Evolutionary conservation across 805 yeast species (phyloP), one percentile per base, ranked within the genome.

Genomic region (Yamadazyma ubonensis): DNA sequence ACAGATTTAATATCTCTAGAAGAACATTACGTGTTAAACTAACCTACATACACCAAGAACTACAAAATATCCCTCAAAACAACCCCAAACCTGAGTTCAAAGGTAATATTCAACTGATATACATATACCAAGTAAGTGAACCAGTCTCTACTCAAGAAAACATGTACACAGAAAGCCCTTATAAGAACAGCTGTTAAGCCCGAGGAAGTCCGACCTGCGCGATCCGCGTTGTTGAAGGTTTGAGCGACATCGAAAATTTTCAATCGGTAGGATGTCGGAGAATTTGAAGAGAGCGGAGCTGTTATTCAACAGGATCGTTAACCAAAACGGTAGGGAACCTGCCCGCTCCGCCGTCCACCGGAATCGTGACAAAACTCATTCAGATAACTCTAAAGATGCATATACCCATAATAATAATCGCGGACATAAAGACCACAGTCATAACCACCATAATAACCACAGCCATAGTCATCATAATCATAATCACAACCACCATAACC

Each of bases 221-320:
- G 7, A 15, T 11, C 18, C 31, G 19, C 31, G 6, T 28, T 15
- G 5, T 15, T 27, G 30, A 27, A 12, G 29, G 30, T 27, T 27
- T 4, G 4, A 15, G 30, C 11, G 5, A 27, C 15, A 27, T 27
- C 14, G 35, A 32, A 32, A 32, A 32, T 18, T 32, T 32, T 32
- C 20, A 32, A n/a, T 14, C 9, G 25, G 17, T 10, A 50, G 17
- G 45, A 69, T 69, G 75, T 65, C 73, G 11, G 75, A 69, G 42
- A 69, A 68, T 53, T 63, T 69, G 51, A 68, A 67, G 47, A 58
- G 73, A 51, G 75, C 75, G 29, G 75, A 69, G 50, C 65, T 71
- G 38, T 58, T 69, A 39, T 69, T 69, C 57, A 69, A 69, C 51
- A 52, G 75, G 47, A 69, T 69, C 48, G 68, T 69, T 71, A 69